Evolutionary conservation across 2,329 filamentous ascomycete species (phyloP), one percentile per base, ranked within the genome.

Genomic region (Fusarium buxicola): DNA sequence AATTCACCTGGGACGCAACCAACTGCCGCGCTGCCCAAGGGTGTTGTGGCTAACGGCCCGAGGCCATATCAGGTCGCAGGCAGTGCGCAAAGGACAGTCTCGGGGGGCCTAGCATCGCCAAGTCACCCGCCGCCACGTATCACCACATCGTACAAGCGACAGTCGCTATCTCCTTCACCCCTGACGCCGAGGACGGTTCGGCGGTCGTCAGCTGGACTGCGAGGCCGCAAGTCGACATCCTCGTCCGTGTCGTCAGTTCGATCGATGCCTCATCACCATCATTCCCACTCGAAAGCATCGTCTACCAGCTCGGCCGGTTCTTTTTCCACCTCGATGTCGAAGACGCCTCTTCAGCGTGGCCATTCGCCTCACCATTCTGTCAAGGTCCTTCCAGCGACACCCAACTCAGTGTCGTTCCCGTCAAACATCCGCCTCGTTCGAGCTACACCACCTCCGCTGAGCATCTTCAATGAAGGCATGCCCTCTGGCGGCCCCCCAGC

Each of bases 201-300:
- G 10, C 90, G 93, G 31, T 88, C 92, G 3, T 96, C 92, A 6
- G 87, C 85, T 38, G 94, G 94, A 27, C 84, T 98, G 39, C 87
- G 94, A 25, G 94, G 95, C 32, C 88, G 95, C 59, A 98, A 98
- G 75, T 98, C 94, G 1, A 99, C 95, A 0, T 97, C 93, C 0
- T 97, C 93, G 0, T 98, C 94, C 0, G 89, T 99, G 13, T 97
- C 93, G 1, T 97, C 93, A 0, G 89, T 99, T 55, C 89, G 95
- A 56, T 96, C 91, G 39, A 92, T 98, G 72, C 93, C 94, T 70
- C 92, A 94, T 66, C 90, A 92, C 65, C 88, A 90, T 49, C 91
- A 95, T 73, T 89, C 90, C 2, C 94, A 97, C 75, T 97, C 93
- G 18, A 98, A 98, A 77, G 93, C 95, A 0, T 96, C 92, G 0